These are phyloP conservation scores for Isatis tinctoria DNA, from an alignment of 345 rosid species.

Conservation along the genomic window DNA sequence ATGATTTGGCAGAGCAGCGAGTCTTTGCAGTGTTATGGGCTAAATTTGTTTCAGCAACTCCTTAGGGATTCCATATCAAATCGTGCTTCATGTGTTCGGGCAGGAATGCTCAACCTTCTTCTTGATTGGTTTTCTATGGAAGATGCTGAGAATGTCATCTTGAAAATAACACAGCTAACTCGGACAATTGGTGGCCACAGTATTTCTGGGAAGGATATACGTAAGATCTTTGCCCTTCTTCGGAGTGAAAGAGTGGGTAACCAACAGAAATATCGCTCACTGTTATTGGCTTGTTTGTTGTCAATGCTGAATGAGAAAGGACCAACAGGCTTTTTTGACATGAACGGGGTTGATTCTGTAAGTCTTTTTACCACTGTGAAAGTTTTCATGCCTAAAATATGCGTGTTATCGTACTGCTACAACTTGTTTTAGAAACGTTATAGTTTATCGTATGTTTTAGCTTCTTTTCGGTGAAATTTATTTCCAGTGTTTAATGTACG, in stretches of 20 bases:
- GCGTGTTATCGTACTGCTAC: neutral
- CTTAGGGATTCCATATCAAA: conserved; percentile 89
- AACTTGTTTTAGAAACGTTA: neutral
- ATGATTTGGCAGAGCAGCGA: conserved; percentile 99
- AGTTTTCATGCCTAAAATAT: neutral
- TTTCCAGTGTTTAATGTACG: conserved; percentile 1
- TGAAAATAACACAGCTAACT: conserved; percentile 80
- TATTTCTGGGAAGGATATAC: conserved; percentile 96
- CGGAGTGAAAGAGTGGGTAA: conserved; percentile 90
- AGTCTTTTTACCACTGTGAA: conserved; percentile 35
- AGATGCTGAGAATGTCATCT: conserved; percentile 60
- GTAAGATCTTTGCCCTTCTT: conserved; percentile 90
- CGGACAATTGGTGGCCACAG: conserved; percentile 97
- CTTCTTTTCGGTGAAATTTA: neutral
- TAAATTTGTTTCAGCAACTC: conserved; percentile 71
- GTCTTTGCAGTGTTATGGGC: conserved; percentile 77
- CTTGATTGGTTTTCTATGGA: conserved; percentile 94
- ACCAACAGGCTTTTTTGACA: conserved; percentile 90
- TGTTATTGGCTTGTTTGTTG: conserved; percentile 67
- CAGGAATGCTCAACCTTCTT: conserved; percentile 91
- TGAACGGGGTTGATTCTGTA: conserved; percentile 85
- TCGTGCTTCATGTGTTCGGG: conserved; percentile 83
- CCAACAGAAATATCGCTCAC: conserved; percentile 74
- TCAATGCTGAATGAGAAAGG: conserved; percentile 98
- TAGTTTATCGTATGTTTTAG: neutral